Conservation (phyloP, 805 yeast genomes). For the Vanderwaltozyma verrucispora region DNA sequence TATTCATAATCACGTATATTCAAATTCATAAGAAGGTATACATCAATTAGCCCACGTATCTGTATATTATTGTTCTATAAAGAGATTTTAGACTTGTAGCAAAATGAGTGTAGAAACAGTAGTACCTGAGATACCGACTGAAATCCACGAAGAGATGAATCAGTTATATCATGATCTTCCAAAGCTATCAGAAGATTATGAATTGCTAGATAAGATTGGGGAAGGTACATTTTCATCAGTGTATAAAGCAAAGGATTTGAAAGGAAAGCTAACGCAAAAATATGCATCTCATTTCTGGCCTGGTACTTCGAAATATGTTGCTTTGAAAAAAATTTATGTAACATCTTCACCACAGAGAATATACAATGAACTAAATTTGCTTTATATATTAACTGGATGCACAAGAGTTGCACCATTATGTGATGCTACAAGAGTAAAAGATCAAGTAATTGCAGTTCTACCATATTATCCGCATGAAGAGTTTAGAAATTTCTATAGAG, state of each 20-base stretch:
- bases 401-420: conserved; percentile 77
- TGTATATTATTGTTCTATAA: too few species aligned
- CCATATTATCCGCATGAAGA: conserved; percentile 90
- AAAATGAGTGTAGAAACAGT: conserved; percentile 1
- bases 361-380: conserved; percentile 71
- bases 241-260: conserved; percentile 42
- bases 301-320: conserved; percentile 44
- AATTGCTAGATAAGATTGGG: conserved; percentile 45
- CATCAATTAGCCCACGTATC: too few species aligned
- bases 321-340: conserved; percentile 86
- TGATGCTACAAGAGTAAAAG: conserved; percentile 78
- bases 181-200: conserved; percentile 33
- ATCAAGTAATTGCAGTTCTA: conserved; percentile 85
- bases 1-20: too few species aligned
- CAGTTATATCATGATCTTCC: conserved; percentile 46
- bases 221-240: conserved; percentile 81
- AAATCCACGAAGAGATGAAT: conserved; percentile 48
- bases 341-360: conserved; percentile 92
- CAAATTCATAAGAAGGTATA: too few species aligned
- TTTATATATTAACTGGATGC: conserved; percentile 59
- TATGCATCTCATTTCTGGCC: conserved; percentile 25
- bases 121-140: conserved; percentile 13
- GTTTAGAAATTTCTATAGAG: conserved; percentile 77
- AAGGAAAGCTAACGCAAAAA: conserved; percentile 23
- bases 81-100: too few species aligned